A percentile compares a stretch with the other conserved stretches of the same genome.
phyloP scores from a whole-genome alignment of 1,139 yeast species.

The Yamadazyma oceani region DNA sequence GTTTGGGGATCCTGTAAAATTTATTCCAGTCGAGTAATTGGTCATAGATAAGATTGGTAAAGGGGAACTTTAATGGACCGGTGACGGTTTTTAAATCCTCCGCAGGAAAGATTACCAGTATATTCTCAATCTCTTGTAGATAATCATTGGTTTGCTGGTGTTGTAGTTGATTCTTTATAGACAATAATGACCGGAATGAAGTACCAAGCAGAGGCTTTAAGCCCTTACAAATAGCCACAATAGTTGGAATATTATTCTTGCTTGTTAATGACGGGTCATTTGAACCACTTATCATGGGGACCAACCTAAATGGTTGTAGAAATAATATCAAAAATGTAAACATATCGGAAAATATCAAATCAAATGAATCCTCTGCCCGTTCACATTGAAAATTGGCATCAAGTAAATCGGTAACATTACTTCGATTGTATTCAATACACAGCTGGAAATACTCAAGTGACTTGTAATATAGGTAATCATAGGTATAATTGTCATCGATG shows the following conservation, averaged over 20 bases:
- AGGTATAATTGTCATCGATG: not conserved
- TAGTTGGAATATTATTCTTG: not conserved
- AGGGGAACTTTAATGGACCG: too few relatives aligned
- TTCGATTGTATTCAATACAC: not conserved
- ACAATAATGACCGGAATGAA: not conserved
- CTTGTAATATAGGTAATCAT: not conserved
- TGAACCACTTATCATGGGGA: conserved; percentile 15
- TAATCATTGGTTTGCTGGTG: not conserved
- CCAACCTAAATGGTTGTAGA: conserved; percentile 25
- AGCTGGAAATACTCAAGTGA: conserved; percentile 2
- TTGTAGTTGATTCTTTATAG: too few relatives aligned
- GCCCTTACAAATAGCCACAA: not conserved
- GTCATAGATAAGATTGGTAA: too few relatives aligned
- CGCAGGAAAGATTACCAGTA: too few relatives aligned
- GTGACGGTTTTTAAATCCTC: too few relatives aligned
- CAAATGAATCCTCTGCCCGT: not conserved
- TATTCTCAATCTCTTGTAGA: too few relatives aligned
- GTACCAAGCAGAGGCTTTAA: not conserved
- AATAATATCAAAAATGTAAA: conserved; percentile 23
- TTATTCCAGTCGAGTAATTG: not conserved
- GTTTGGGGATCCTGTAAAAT: too few relatives aligned
- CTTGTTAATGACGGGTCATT: too few relatives aligned
- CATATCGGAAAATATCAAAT: not conserved
- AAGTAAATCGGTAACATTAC: not conserved
- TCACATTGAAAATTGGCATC: not conserved